Evolutionary conservation across 768 basidiomycete species (phyloP), one percentile per base, ranked within the genome.

Genomic region (Cyclocybe cylindracea): DNA sequence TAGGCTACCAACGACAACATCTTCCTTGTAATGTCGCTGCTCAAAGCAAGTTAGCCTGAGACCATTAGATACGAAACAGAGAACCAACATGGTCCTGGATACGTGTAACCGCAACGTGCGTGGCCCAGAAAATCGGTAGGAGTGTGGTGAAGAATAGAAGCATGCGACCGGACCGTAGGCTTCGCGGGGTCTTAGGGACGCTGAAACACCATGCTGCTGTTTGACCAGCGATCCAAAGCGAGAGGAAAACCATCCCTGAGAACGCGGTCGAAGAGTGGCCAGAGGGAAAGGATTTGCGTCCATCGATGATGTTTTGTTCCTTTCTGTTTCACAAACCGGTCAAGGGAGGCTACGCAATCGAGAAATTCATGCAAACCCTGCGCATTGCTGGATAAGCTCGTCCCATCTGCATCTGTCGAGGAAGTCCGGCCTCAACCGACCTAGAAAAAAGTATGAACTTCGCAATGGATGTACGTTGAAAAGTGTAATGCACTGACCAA

Each of bases 251-350:
- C 82, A 87, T 86, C 31, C 85, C 85, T 2, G 80, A 73, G 60
- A 84, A 87, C 7, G 79, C 85, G 9, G 80, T 79, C 1, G 85
- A 84, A 1, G 85, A 84, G 62, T 88, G 86, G 5, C 86, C 86
- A 9, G 84, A 86, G 6, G 85, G 86, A 60, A 88, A 88, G 0
- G 85, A 87, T 48, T 76, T 73, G 33, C 84, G 70, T 10, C 84
- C 84, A 48, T 80, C 77, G 10, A 72, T 41, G 24, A 86, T 60
- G 9, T 62, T 50, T 4, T 70, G 57, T 14, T 61, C 46, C 33
- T 79, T 65, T 13, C 76, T 77, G 53, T 16, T 33, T 19, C 11
- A 9, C 7, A 31, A 36, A 35, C 7, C 4, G 18, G 24, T 18
- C 13, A 5, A 42, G 10, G 24, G 1, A 24, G 8, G 39, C 18